Base-by-base conservation (phyloP, 768 basidiomycete species). In the Cystofilobasidium bisporidii region DNA sequence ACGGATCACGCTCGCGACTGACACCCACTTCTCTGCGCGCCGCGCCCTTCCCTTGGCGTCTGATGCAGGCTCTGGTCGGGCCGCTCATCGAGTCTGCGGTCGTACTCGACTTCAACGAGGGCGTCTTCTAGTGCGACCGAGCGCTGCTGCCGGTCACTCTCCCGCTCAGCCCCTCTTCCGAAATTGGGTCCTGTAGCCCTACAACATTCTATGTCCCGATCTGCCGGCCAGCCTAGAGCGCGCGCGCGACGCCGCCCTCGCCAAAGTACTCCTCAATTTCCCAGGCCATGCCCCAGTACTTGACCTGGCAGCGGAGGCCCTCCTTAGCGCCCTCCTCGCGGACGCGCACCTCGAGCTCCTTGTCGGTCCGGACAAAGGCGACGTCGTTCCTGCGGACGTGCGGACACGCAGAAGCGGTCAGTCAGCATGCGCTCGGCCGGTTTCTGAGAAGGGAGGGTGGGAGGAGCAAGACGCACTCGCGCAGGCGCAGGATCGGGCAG, bases 201-300 rank as follows among this genome's bases (percentile, higher is more conserved):
- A 43, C 43, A 43, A 43, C 43, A 43, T 43, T 36, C 36, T 12
- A 36, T 12, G 6, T 6, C 36, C 36, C 36, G 36, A 36, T 36
- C 6, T 12, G 36, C 36, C 36, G 36, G 6, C 6, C 36, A 12
- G 36, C 24, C 22, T 22, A 66, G 26, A 66, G 60, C 47, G 50
- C 11, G 41, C 67, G 61, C 8, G 61, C 67, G 32, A 68, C 47
- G 26, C 67, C 67, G n/a, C 67, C 67, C 55, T 64, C 63, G 47
- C 74, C 75, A 73, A 91, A 88, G 53, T 83, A 81, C 77, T 94
- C 90, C 76, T 98, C 94, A 56, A 92, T 86, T 76, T 97, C 91
- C 94, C 94, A 98, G 53, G 92, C 93, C 43, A 90, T 91, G 10
- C 83, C 83, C 94, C 94, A 98, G 75, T 89, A 87, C 72, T 84